A percentile compares a stretch with the other conserved stretches of the same genome.
phyloP scores from a whole-genome alignment of 1,139 yeast species.

The Zygosaccharomyces sapae region DNA sequence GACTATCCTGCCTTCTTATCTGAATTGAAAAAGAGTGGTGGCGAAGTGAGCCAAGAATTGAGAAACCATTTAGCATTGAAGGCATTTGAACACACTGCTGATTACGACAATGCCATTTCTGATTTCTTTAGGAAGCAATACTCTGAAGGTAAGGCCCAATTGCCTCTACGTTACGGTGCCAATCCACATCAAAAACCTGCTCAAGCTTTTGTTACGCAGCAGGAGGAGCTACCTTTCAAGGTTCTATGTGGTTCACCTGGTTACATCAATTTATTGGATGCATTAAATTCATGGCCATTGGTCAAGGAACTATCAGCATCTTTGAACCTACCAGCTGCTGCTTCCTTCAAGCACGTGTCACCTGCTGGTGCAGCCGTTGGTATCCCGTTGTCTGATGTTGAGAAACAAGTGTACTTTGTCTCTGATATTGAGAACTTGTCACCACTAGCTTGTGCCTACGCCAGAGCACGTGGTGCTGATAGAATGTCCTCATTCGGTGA shows the following conservation, averaged over 20 bases:
- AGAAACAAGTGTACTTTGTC: slow-evolving; percentile 93
- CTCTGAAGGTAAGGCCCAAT: slow-evolving; percentile 82
- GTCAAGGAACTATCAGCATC: slow-evolving; percentile 95
- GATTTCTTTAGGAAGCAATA: slow-evolving; percentile 97
- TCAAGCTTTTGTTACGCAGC: slow-evolving; percentile 80
- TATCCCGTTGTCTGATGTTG: slow-evolving; percentile 80
- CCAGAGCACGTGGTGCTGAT: slow-evolving; percentile 99
- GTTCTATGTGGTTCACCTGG: slow-evolving; percentile 95
- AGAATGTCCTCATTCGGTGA: slow-evolving; percentile 99
- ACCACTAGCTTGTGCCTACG: slow-evolving; percentile 95
- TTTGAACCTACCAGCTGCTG: slow-evolving; percentile 95
- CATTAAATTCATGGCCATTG: slow-evolving; percentile 96
- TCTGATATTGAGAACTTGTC: slow-evolving; percentile 91
- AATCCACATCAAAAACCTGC: slow-evolving; percentile 99
- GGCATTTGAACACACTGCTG: slow-evolving; percentile 98
- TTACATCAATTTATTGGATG: slow-evolving; percentile 91
- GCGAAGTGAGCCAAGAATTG: slow-evolving; percentile 67
- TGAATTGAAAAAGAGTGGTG: slow-evolving; percentile 55
- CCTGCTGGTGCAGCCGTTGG: slow-evolving; percentile 99
- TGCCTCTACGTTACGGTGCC: slow-evolving; percentile 95
- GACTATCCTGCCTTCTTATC: slow-evolving; percentile 84
- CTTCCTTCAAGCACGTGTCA: slow-evolving; percentile 96
- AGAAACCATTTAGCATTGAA: slow-evolving; percentile 86
- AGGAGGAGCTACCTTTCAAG: slow-evolving; percentile 87
- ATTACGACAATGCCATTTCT: slow-evolving; percentile 90